Evolutionary conservation across 1,284 basidiomycete species (phyloP).

Genomic region (Cutaneotrichosporon curvatum): DNA sequence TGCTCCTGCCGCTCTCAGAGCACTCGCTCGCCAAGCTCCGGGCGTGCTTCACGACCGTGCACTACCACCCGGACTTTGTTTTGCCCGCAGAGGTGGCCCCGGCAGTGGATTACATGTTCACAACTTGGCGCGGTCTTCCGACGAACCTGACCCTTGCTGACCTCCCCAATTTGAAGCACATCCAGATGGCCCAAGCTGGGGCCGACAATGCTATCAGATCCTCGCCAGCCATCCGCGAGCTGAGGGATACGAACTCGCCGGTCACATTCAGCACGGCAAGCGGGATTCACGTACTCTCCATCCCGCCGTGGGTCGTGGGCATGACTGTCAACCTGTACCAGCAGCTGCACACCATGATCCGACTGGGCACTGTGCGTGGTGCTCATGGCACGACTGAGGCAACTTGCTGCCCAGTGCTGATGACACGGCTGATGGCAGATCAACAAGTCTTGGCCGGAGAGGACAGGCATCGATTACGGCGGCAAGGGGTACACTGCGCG

Average conservation of each 20-base stretch:
- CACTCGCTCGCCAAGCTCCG: constrained; percentile 22
- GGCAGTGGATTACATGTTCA: constrained; percentile 11
- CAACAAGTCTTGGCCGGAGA: constrained; percentile 24
- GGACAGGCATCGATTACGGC: constrained; percentile 23
- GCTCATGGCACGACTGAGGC: neutral
- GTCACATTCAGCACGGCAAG: constrained; percentile 33
- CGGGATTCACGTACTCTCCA: constrained; percentile 40
- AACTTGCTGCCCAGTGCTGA: too few relatives aligned
- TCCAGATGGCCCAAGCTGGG: constrained; percentile 37
- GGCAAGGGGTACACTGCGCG: constrained; percentile 26
- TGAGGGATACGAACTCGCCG: constrained; percentile 4
- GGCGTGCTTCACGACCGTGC: constrained; percentile 27
- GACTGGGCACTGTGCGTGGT: constrained; percentile 26
- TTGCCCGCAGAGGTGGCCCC: neutral
- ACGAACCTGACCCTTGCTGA: constrained; percentile 13
- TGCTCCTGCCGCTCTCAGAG: constrained; percentile 17
- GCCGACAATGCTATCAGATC: constrained; percentile 23
- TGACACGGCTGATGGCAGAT: constrained; percentile 11
- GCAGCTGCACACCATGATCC: constrained; percentile 31
- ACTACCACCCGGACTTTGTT: constrained; percentile 23
- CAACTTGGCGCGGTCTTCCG: constrained; percentile 8
- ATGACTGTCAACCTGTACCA: constrained; percentile 33
- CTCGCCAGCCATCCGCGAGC: constrained; percentile 13
- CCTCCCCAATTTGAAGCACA: constrained; percentile 25
- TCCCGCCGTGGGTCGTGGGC: constrained; percentile 38